A percentile compares a stretch with the other conserved stretches of the same genome.
phyloP scores from a whole-genome alignment of 257 asterid species.

The Forsythia viridissima region DNA sequence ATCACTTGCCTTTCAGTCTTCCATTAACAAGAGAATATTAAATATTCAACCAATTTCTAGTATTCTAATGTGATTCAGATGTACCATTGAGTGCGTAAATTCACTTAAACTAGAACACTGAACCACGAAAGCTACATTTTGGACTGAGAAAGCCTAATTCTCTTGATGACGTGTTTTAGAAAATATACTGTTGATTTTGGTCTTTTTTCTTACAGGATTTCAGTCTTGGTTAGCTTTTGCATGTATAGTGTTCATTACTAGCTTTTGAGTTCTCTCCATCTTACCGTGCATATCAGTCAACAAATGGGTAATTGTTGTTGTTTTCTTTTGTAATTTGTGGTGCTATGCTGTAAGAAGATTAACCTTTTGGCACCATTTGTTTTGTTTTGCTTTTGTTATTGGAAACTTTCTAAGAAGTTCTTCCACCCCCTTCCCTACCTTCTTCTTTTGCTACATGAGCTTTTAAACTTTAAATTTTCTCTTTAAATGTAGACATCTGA shows the following conservation, averaged over 20 bases:
- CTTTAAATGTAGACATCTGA: slow-evolving; percentile 66
- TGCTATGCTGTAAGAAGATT: background rate
- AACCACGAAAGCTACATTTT: too few species aligned
- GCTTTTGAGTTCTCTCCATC: background rate
- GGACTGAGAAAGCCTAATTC: background rate
- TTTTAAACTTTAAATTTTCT: slow-evolving; percentile 9
- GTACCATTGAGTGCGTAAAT: background rate
- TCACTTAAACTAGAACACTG: too few species aligned
- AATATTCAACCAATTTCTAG: background rate
- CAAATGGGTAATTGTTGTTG: background rate
- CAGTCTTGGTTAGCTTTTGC: background rate
- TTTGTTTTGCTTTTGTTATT: background rate
- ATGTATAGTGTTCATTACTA: background rate
- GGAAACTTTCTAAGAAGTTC: slow-evolving; percentile 18
- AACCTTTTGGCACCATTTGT: background rate
- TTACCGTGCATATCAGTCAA: background rate
- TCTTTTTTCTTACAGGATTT: background rate
- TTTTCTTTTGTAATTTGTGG: background rate
- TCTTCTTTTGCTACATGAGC: background rate
- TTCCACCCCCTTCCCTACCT: background rate
- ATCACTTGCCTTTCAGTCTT: background rate
- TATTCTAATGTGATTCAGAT: background rate
- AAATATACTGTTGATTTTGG: background rate
- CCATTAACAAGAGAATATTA: background rate
- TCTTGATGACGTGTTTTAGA: background rate